A percentile compares a stretch with the other conserved stretches of the same genome.
Evolutionary conservation across 176 grass and related monocot species (phyloP).

Genomic region (Aechmea fasciata): DNA sequence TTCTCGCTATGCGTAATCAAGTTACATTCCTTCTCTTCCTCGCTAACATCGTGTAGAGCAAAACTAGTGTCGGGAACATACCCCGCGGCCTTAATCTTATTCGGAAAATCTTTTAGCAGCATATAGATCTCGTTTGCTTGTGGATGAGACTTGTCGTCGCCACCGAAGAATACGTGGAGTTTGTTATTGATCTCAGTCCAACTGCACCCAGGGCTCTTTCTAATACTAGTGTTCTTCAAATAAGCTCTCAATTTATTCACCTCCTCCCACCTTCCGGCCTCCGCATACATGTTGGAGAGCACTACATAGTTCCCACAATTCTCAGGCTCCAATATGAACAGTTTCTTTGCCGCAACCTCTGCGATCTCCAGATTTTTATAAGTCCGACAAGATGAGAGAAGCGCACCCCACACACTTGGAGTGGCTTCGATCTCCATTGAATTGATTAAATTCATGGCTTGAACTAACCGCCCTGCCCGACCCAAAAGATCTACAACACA

Average conservation of each 20-base stretch:
- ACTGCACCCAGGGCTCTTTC: not conserved
- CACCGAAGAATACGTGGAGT: slow-evolving; percentile 1
- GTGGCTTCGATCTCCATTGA: slow-evolving; percentile 16
- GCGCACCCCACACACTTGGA: slow-evolving; percentile 17
- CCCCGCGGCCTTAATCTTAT: slow-evolving; percentile 4
- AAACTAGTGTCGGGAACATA: slow-evolving; percentile 11
- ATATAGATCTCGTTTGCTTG: slow-evolving; percentile 5
- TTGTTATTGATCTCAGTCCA: slow-evolving; percentile 13
- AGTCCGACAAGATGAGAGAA: slow-evolving; percentile 14
- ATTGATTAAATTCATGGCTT: slow-evolving; percentile 13
- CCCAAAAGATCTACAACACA: slow-evolving; percentile 13
- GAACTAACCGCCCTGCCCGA: slow-evolving; percentile 7
- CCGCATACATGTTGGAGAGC: slow-evolving; percentile 22
- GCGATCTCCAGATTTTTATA: slow-evolving; percentile 13
- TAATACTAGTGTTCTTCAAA: not conserved
- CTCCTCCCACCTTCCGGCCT: slow-evolving; percentile 18
- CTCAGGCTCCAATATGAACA: slow-evolving; percentile 18
- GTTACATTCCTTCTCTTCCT: slow-evolving; percentile 15
- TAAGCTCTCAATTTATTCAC: slow-evolving; percentile 16
- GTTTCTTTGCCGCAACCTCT: slow-evolving; percentile 14
- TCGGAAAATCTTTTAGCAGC: slow-evolving; percentile 8
- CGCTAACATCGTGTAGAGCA: slow-evolving; percentile 10
- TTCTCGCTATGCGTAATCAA: not conserved
- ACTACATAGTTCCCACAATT: slow-evolving; percentile 21
- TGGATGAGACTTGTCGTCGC: slow-evolving; percentile 8